phyloP scores from a whole-genome alignment of 2,329 filamentous ascomycete genomes.

The Rhinocladiella mackenziei region DNA sequence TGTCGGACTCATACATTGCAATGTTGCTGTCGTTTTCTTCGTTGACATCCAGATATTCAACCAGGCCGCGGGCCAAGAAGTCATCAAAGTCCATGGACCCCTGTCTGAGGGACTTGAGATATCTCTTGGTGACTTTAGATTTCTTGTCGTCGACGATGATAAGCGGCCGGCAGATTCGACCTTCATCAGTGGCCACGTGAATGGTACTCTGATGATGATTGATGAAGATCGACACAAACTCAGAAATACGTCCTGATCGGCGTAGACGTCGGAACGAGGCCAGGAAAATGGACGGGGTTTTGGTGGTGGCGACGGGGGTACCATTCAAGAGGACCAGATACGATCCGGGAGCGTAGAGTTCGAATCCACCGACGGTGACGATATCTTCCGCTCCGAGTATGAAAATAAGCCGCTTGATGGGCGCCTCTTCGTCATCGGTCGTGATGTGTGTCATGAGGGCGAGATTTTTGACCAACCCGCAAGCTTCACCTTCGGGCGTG shows the following conservation, averaged over 20 bases:
- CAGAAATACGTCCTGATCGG: slow-evolving; percentile 85
- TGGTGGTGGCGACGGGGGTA: slow-evolving; percentile 83
- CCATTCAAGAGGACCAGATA: slow-evolving; percentile 96
- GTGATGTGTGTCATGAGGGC: slow-evolving; percentile 99
- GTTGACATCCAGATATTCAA: slow-evolving; percentile 94
- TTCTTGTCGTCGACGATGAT: slow-evolving; percentile 89
- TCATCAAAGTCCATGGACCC: slow-evolving; percentile 89
- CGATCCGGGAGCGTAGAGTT: slow-evolving; percentile 77
- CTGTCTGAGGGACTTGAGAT: slow-evolving; percentile 75
- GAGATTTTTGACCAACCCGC: slow-evolving; percentile 95
- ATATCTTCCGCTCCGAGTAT: slow-evolving; percentile 81
- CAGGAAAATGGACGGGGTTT: slow-evolving; percentile 80
- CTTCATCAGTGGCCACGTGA: slow-evolving; percentile 95
- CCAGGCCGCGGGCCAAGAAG: slow-evolving; percentile 80
- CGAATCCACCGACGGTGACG: slow-evolving; percentile 72
- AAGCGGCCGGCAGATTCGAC: slow-evolving; percentile 89
- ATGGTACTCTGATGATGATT: slow-evolving; percentile 89
- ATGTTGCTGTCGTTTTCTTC: slow-evolving; percentile 97
- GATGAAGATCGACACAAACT: slow-evolving; percentile 94
- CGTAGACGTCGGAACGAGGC: slow-evolving; percentile 80
- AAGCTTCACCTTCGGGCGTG: slow-evolving; percentile 97
- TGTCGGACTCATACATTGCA: slow-evolving; percentile 80
- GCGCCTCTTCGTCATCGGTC: slow-evolving; percentile 88
- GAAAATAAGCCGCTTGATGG: slow-evolving; percentile 81
- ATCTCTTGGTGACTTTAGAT: slow-evolving; percentile 72